Conservation (phyloP, 371 early-diverging fungal species). For the Chytridium lagenaria region DNA sequence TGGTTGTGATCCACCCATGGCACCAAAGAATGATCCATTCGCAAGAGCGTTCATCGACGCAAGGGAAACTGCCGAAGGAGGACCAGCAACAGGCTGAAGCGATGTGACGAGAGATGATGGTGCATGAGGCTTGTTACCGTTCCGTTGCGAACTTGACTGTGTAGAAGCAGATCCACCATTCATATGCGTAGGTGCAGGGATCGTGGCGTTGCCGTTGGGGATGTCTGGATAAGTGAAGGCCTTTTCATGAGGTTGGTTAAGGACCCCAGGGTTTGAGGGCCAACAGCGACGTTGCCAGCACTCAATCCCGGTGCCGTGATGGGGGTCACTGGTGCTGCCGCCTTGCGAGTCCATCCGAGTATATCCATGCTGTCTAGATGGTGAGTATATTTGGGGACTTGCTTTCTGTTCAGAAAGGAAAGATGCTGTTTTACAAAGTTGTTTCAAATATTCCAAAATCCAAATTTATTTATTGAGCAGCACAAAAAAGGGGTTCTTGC, state of each 20-base stretch:
- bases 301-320: not conserved
- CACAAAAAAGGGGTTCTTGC: too few species aligned
- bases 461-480: too few species aligned
- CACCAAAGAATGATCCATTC: not conserved
- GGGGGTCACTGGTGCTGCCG: not conserved
- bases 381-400: too few species aligned
- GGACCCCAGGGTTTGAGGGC: not conserved
- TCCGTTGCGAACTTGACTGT: too few species aligned
- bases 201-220: not conserved
- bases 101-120: not conserved
- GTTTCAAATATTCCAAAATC: too few species aligned
- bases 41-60: not conserved
- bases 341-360: constrained; percentile 3
- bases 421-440: too few species aligned
- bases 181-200: constrained; percentile 5
- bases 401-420: too few species aligned
- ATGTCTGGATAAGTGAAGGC: not conserved
- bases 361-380: constrained; percentile 2
- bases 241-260: constrained; percentile 2
- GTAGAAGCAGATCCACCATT: too few species aligned
- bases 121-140: not conserved
- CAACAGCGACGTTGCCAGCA: too few species aligned
- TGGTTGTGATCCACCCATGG: not conserved
- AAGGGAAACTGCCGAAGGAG: not conserved
- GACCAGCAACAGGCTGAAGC: constrained; percentile 2